Base-by-base conservation (phyloP, 345 rosid genomes). In the Eucalyptus brandiana region DNA sequence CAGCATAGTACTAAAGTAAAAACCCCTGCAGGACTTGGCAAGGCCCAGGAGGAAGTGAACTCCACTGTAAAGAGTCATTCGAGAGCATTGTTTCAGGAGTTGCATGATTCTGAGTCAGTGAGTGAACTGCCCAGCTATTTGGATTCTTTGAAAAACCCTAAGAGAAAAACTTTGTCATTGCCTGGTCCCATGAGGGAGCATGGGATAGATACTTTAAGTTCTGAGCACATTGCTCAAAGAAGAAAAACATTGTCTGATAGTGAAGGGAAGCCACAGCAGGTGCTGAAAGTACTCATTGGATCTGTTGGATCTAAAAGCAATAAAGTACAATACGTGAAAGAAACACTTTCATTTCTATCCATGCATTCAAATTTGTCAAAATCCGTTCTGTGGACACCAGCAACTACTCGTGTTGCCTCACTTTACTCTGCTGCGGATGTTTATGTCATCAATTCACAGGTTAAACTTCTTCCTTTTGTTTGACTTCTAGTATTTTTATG, bases 221-320 rank as follows among this genome's bases (percentile, higher is more conserved):
- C 88, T 90, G 90, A 86, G 42, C 88, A 87, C 40, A 81, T 86
- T 5, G 51, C 88, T 88, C 67, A 30, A 37, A 90, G 88, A 80
- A 91, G 91, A 89, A 93, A 89, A 87, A 28, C 90, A 87, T 37
- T 91, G 87, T 89, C 93, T 86, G 87, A 87, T 53, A 44, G 13
- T 86, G 94, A 91, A 89, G 90, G 85, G 87, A 91, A 85, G 32
- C 91, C 88, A 88, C 91, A 91, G 90, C 95, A 91, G 87, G 87
- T 89, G 87, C 94, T 95, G 76, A 97, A 96, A 93, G 87, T 97
- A 93, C 98, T 97, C 88, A 95, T 97, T 88, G 99, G 99, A 87
- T 97, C 99, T 76, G 98, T 97, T 90, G 99, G 99, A 89, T 97
- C 99, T 40, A 97, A 97, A 92, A 97, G 99, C 96, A 97, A 97